phyloP scores from a whole-genome alignment of 345 rosid genomes.

The Geranium rotundifolium region DNA sequence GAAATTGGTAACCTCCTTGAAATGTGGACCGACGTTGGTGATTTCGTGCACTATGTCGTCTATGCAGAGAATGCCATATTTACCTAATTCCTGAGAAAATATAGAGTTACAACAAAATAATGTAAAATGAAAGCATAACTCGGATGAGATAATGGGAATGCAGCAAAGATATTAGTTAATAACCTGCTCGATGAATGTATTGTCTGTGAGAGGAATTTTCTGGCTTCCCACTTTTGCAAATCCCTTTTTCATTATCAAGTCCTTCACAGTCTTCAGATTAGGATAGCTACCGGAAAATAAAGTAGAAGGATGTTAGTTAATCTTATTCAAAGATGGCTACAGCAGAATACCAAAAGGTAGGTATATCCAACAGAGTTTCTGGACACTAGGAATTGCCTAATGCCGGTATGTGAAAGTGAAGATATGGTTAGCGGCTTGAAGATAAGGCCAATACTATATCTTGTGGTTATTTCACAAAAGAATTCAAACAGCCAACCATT shows the following conservation, averaged over 20 bases:
- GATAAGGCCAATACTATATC: too few relatives aligned
- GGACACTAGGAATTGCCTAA: too few relatives aligned
- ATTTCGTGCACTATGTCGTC: slow-evolving; percentile 79
- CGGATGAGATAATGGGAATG: too few relatives aligned
- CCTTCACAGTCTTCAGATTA: slow-evolving; percentile 50
- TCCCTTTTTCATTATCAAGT: slow-evolving; percentile 79
- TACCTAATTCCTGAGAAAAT: slow-evolving; percentile 53
- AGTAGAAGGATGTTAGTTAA: slow-evolving; percentile 3
- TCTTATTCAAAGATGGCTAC: neutral
- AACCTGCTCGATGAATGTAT: slow-evolving; percentile 82
- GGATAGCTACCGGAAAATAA: too few relatives aligned
- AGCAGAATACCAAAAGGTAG: neutral
- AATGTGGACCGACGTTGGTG: slow-evolving; percentile 63
- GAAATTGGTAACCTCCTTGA: slow-evolving; percentile 55
- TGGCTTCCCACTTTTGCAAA: slow-evolving; percentile 40
- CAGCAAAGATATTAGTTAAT: neutral
- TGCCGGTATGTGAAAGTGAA: too few relatives aligned
- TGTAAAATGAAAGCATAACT: neutral
- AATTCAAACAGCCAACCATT: too few relatives aligned
- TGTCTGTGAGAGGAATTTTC: slow-evolving; percentile 68
- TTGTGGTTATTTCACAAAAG: too few relatives aligned
- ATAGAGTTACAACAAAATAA: neutral
- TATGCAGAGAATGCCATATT: slow-evolving; percentile 45
- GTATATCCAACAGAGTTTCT: too few relatives aligned
- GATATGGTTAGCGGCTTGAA: too few relatives aligned